Conservation (phyloP, 2,329 filamentous ascomycete species). For the Tolypocladium tropicale region DNA sequence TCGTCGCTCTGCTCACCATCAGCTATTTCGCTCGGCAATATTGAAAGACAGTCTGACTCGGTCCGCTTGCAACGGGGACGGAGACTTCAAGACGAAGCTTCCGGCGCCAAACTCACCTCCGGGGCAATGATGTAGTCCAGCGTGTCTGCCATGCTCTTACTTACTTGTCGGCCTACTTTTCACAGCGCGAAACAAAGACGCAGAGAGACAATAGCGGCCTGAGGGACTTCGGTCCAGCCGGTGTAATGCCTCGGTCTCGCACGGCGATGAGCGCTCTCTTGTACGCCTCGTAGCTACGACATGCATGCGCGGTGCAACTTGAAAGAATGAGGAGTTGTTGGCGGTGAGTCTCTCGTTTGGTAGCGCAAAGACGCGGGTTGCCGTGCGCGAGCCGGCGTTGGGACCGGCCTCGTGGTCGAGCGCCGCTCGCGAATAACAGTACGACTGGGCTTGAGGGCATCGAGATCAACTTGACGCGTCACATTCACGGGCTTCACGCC, state of each 20-base stretch:
- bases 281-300: background rate
- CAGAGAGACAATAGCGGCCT: background rate
- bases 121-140: background rate
- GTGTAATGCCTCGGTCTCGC: background rate
- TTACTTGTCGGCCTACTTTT: background rate
- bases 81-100: background rate
- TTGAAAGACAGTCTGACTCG: too few relatives aligned
- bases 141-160: background rate
- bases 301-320: background rate
- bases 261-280: background rate
- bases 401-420: background rate
- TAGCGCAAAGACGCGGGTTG: background rate
- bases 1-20: background rate
- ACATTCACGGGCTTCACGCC: background rate
- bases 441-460: background rate
- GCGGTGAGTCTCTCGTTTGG: background rate
- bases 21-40: too few relatives aligned
- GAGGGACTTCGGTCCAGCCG: background rate
- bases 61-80: too few relatives aligned
- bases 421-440: background rate
- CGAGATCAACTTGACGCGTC: background rate
- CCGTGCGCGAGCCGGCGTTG: background rate
- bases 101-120: background rate
- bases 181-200: background rate
- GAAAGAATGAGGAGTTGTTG: background rate